Conservation (phyloP, 208 protist species). For the Crithidia acanthocephali region DNA sequence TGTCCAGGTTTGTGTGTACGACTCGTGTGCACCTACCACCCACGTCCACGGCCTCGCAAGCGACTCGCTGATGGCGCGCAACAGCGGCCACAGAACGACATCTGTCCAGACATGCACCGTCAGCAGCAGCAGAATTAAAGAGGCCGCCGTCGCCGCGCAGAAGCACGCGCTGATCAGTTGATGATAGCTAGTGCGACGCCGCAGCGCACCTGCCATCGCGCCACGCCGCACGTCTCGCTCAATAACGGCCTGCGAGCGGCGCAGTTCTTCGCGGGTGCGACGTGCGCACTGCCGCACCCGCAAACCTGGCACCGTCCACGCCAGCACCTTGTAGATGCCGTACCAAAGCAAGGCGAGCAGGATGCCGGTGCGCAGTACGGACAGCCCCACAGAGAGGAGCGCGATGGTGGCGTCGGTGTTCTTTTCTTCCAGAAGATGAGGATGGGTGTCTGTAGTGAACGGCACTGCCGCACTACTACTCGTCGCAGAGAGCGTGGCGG, state of each 20-base stretch:
- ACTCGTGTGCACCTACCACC: not conserved
- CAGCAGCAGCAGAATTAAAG: constrained; percentile 18
- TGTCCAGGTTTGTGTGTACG: too few species aligned
- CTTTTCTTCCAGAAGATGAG: too few species aligned
- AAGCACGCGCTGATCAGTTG: constrained; percentile 14
- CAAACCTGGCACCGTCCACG: constrained; percentile 5
- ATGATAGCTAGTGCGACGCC: constrained; percentile 9
- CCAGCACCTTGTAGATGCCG: not conserved
- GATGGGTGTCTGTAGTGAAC: not conserved
- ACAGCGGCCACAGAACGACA: constrained; percentile 10
- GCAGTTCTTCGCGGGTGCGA: not conserved
- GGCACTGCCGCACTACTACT: not conserved
- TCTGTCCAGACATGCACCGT: constrained; percentile 27
- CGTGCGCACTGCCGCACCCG: not conserved
- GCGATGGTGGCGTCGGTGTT: not conserved
- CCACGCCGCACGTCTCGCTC: not conserved
- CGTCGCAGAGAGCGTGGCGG: not conserved
- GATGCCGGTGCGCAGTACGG: not conserved
- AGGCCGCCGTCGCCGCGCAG: not conserved
- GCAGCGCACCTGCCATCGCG: not conserved
- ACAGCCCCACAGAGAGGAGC: constrained; percentile 3
- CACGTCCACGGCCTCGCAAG: constrained; percentile 3
- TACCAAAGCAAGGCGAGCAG: not conserved
- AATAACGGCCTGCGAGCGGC: not conserved
- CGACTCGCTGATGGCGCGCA: too few species aligned